phyloP scores from a whole-genome alignment of 345 rosid genomes.

The Syzygium oleosum region DNA sequence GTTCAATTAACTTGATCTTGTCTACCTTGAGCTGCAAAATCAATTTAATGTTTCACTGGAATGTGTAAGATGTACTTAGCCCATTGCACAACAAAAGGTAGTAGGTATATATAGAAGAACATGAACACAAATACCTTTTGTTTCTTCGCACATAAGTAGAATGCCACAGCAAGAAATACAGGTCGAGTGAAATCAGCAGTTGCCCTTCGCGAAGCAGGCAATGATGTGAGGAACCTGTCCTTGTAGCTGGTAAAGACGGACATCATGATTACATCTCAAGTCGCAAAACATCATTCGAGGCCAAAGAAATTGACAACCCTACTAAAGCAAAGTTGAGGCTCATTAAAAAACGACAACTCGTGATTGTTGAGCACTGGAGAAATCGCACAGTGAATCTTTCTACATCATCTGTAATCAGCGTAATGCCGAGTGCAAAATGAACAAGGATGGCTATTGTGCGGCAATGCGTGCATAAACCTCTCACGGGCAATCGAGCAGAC shows the following conservation, averaged over 20 bases:
- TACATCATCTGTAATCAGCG: background rate
- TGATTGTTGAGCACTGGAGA: background rate
- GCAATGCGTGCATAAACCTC: background rate
- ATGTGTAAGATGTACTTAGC: background rate
- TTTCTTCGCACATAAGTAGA: conserved; percentile 74
- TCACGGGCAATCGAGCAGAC: conserved; percentile 35
- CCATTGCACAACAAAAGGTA: background rate
- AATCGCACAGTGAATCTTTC: background rate
- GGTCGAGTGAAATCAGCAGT: conserved; percentile 76
- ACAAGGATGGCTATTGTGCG: background rate
- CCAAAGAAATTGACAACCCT: background rate
- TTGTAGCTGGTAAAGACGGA: conserved; percentile 36
- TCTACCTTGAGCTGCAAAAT: conserved; percentile 74
- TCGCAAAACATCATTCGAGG: background rate
- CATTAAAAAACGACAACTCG: background rate
- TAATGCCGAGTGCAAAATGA: background rate
- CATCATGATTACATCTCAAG: background rate
- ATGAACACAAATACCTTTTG: conserved; percentile 37
- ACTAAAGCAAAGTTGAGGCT: background rate
- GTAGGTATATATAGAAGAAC: background rate
- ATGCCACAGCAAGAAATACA: conserved; percentile 83
- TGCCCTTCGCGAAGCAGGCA: conserved; percentile 62
- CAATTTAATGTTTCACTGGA: background rate
- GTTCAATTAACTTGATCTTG: conserved; percentile 73
- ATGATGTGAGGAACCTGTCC: conserved; percentile 67